Base-by-base conservation (phyloP, 176 grass and related monocot genomes). In the Carex littledalei region DNA sequence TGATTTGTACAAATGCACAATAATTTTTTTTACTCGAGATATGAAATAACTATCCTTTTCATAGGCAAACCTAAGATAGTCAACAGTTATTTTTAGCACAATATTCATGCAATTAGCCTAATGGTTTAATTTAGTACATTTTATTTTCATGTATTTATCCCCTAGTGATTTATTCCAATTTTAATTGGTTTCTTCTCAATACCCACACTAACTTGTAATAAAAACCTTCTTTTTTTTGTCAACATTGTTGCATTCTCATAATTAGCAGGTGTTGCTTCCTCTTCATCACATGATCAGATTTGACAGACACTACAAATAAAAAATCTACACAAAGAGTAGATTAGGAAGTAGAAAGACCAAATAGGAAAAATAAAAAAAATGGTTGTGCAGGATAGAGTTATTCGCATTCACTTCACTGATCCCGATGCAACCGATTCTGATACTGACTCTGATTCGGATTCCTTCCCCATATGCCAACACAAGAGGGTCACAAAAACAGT, bases 371-470 rank as follows among this genome's bases (percentile, higher is more conserved):
- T 14, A 67, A 83, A 54, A 66, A 68, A 49, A 49, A 83, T 83
- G 81, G 63, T 21, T 13, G 6, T 14, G 21, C 67, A 83, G 43
- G 26, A 52, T 50, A 68, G 45, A 66, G 63, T 83, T 68, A 8
- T 83, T 24, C 62, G 20, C 41, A 66, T 83, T 47, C 81, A 64
- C 5, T 18, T 59, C 37, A 7, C 14, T 39, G 80, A 83, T 67
- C 63, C 81, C 2, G 39, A 83, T 29, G 81, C 81, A 83, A 83
- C 81, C 11, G 81, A 83, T 67, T 67, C 62, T 65, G 81, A 83
- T 83, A 66, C 81, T 10, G 20, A 67, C 43, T 67, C 81, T 0
- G 81, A 68, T 67, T 32, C 60, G 0, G 81, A 83, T 66, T 68
- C 47, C 47, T 50, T 50, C 3, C 47, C 10, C 47, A 50, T 10